Evolutionary conservation across 495 filamentous ascomycete genomes (phyloP), one percentile per base, ranked within the genome.

Genomic region (Friedmanniomyces endolithicus): DNA sequence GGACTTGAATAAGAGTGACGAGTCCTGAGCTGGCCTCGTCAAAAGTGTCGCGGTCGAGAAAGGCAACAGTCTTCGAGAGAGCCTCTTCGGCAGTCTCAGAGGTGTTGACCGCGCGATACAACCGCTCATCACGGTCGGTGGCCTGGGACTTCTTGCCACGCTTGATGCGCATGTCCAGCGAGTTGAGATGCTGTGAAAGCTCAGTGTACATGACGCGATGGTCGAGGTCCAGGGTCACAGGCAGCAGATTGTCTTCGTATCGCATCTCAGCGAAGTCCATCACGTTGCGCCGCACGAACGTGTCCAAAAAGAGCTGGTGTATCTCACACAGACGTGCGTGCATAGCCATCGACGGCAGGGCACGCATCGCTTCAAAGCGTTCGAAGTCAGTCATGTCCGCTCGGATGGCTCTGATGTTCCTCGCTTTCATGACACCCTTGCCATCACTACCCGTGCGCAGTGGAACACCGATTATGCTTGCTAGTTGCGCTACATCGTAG

Each of bases 401-500:
- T 11, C 45, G 24, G 1, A 64, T 25, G 19, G 29, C 52, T 50
- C 44, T 61, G 39, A 55, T 53, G 65, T 71, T 59, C 52, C 52
- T 41, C 60, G 61, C 40, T 58, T 63, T 24, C 56, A 64, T 20
- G 47, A 59, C n/a, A 62, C 48, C 35, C 63, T 65, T 0, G 64
- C 65, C 39, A 65, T 68, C 19, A 62, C 52, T 52, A 55, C 67
- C 19, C 62, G 64, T 44, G 60, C 67, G 33, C 52, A 71, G 6
- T 51, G 80, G 74, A 9, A 80, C 56, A 4, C 76, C 74, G 2
- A 88, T 50, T 19, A 81, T 69, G 0, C 65, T 61, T 1, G 78
- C 79, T 31, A 84, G 78, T 2, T 65, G 68, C 43, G 81, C 81
- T 22, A 86, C 66, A 48, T 84, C 79, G 12, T 70, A 70, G 51